Percentiles rank a stretch among this genome's conserved stretches.
These are phyloP conservation scores for Fusarium armeniacum DNA, from an alignment of 2,329 filamentous ascomycete genomes.

Conservation along the genomic window DNA sequence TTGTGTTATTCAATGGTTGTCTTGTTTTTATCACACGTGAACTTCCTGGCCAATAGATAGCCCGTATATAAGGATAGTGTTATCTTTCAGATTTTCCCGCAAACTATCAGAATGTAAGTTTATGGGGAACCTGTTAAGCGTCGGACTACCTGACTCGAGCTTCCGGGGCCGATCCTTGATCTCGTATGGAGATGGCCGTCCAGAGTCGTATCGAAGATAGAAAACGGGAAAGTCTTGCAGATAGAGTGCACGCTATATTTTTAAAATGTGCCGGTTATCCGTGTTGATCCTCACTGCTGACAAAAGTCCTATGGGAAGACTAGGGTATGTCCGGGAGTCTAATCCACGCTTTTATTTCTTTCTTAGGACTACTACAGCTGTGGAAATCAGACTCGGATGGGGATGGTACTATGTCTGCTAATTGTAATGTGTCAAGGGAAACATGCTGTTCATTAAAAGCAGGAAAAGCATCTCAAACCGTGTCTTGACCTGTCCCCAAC, in stretches of 20 bases:
- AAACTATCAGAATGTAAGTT: neutral
- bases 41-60: too few species aligned
- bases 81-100: neutral
- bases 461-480: too few species aligned
- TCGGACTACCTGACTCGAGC: neutral
- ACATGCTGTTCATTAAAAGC: fast-evolving
- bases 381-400: too few species aligned
- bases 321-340: neutral
- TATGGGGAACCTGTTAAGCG: neutral
- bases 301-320: neutral
- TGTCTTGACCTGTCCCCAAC: too few species aligned
- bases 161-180: neutral
- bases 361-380: too few species aligned
- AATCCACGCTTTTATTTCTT: neutral
- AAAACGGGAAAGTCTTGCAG: neutral
- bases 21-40: too few species aligned
- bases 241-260: neutral
- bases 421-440: too few species aligned
- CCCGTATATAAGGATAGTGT: neutral
- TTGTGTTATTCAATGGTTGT: too few species aligned
- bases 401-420: neutral
- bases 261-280: slow-evolving; percentile 8
- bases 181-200: fast-evolving
- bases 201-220: neutral
- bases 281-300: neutral